Conservation (phyloP, 345 rosid species). For the Eucalyptus melliodora region DNA sequence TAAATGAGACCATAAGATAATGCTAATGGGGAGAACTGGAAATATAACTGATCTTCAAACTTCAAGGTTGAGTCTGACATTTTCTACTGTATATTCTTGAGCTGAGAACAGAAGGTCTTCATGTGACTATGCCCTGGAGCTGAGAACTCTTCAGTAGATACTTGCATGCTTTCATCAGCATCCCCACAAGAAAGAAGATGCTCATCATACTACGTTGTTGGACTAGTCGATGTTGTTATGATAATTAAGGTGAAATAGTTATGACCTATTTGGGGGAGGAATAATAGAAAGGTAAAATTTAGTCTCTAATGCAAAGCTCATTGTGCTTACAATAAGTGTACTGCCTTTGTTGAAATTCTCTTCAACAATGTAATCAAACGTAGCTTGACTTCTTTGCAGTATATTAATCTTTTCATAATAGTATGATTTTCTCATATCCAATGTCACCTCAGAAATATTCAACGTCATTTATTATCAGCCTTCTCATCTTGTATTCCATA, state of each 20-base stretch:
- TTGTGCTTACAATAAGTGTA: not conserved
- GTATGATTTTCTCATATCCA: not conserved
- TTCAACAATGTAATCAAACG: not conserved
- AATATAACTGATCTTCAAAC: not conserved
- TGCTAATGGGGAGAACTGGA: not conserved
- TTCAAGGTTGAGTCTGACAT: not conserved
- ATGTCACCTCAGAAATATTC: not conserved
- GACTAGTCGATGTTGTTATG: not conserved
- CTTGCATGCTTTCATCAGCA: not conserved
- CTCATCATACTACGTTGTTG: not conserved
- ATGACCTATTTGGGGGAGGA: not conserved
- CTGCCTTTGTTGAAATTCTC: not conserved
- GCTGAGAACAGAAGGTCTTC: not conserved
- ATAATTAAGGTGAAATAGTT: not conserved
- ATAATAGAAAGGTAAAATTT: not conserved
- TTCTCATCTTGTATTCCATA: not conserved
- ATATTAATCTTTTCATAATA: not conserved
- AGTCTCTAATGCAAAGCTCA: not conserved
- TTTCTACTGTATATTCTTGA: not conserved
- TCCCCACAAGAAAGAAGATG: not conserved
- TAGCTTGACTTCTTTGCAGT: fast-evolving
- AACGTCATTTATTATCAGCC: not conserved
- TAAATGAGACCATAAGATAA: not conserved
- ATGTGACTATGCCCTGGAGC: not conserved
- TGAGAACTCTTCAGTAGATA: not conserved